A percentile compares a stretch with the other conserved stretches of the same genome.
Conservation (phyloP, 768 basidiomycete species). For the Solioccasus polychromus region DNA sequence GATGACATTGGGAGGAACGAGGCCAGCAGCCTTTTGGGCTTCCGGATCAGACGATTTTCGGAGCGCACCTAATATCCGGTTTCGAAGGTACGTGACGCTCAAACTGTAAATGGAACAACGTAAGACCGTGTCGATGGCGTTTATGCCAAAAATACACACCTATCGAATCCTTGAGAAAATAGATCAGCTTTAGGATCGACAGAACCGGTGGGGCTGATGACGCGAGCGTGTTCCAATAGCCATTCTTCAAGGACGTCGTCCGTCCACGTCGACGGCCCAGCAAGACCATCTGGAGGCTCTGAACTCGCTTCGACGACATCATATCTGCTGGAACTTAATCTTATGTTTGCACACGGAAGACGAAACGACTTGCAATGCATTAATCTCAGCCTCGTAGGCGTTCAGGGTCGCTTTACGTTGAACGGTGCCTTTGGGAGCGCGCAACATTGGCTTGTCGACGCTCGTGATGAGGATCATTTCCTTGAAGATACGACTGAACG, state of each 20-base stretch:
- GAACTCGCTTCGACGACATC: not conserved
- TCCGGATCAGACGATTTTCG: slow-evolving; percentile 31
- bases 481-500: slow-evolving; percentile 43
- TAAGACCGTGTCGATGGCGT: not conserved
- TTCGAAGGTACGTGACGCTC: slow-evolving; percentile 30
- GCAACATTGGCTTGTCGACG: slow-evolving; percentile 37
- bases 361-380: slow-evolving; percentile 13
- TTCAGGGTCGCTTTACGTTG: slow-evolving; percentile 16
- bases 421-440: slow-evolving; percentile 31
- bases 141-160: slow-evolving; percentile 12
- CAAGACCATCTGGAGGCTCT: not conserved
- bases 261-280: slow-evolving; percentile 5
- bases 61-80: slow-evolving; percentile 20
- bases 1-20: slow-evolving; percentile 33
- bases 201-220: not conserved
- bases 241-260: not conserved
- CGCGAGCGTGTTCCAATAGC: slow-evolving; percentile 2
- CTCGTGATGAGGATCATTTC: slow-evolving; percentile 48
- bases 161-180: slow-evolving; percentile 34
- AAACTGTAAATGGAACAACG: slow-evolving; percentile 21
- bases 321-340: slow-evolving; percentile 5
- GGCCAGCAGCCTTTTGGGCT: slow-evolving; percentile 21
- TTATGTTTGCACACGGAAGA: not conserved
- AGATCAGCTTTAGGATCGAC: slow-evolving; percentile 12
- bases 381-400: slow-evolving; percentile 21